Conservation (phyloP, 352 stramenopile species). For the Phytophthora ohioensis region DNA sequence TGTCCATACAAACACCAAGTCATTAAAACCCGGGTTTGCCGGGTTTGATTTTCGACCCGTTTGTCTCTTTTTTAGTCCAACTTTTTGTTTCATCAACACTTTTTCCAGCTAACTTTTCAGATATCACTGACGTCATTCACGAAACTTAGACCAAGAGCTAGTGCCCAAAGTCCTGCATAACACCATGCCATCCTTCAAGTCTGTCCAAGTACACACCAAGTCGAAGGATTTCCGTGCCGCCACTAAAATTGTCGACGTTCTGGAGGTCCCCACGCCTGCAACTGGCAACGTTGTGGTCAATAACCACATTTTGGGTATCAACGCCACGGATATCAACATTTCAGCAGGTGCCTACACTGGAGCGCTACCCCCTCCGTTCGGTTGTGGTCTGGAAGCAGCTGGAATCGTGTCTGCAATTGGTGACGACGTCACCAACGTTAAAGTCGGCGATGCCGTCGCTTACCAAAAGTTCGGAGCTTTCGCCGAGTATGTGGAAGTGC, state of each 20-base stretch:
- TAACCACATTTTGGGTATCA: slow-evolving; percentile 55
- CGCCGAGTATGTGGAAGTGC: slow-evolving; percentile 34
- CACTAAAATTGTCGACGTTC: slow-evolving; percentile 35
- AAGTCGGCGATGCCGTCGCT: slow-evolving; percentile 48
- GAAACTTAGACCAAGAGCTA: slow-evolving; percentile 4
- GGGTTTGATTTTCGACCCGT: not conserved
- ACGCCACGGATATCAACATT: slow-evolving; percentile 61
- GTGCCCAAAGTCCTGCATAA: slow-evolving; percentile 1
- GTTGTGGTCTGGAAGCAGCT: slow-evolving; percentile 54
- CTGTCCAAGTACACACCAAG: slow-evolving; percentile 51
- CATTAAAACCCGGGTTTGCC: slow-evolving; percentile 1
- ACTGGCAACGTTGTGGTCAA: slow-evolving; percentile 35
- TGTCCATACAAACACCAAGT: slow-evolving; percentile 9
- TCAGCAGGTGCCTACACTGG: slow-evolving; percentile 48
- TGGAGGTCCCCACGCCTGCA: slow-evolving; percentile 29
- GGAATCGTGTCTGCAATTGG: slow-evolving; percentile 48
- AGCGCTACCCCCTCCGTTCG: slow-evolving; percentile 48
- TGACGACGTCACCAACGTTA: slow-evolving; percentile 49
- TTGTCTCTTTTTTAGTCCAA: slow-evolving; percentile 12
- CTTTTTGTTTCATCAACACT: slow-evolving; percentile 34
- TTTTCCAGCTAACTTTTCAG: slow-evolving; percentile 1
- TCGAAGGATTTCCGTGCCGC: slow-evolving; percentile 49
- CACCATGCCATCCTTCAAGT: slow-evolving; percentile 40
- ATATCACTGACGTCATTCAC: slow-evolving; percentile 22
- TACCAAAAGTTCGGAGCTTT: slow-evolving; percentile 47